Evolutionary conservation across 345 rosid species (phyloP).

Genomic region (Toxicodendron radicans): DNA sequence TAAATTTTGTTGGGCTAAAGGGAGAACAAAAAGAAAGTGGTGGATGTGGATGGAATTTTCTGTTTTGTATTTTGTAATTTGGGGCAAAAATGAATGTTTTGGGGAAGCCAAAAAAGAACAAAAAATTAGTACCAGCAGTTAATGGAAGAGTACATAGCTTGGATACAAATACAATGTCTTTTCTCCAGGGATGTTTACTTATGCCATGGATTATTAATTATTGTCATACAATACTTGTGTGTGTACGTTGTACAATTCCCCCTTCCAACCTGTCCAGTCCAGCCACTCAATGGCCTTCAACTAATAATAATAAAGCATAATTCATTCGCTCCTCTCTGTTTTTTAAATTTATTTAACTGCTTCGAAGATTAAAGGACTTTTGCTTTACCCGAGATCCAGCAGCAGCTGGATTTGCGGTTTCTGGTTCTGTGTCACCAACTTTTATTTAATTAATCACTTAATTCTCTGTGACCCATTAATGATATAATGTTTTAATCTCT

Average conservation of each 20-base stretch:
- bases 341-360: not conserved
- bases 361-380: not conserved
- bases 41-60: not conserved
- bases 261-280: not conserved
- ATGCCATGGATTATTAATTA: not conserved
- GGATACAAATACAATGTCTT: not conserved
- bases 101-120: not conserved
- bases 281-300: constrained; percentile 7
- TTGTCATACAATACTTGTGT: not conserved
- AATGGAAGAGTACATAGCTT: not conserved
- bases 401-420: constrained; percentile 15
- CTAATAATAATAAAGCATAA: not conserved
- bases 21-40: constrained; percentile 4
- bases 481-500: too few species aligned
- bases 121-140: not conserved
- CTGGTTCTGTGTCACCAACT: not conserved
- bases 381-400: constrained; percentile 6
- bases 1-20: constrained; percentile 25
- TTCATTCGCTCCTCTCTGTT: not conserved
- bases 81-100: constrained; percentile 4
- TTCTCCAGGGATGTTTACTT: not conserved
- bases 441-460: too few species aligned
- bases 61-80: not conserved
- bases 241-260: not conserved
- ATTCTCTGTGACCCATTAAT: too few species aligned